These are phyloP conservation scores for Curvularia lunata DNA, from an alignment of 2,329 filamentous ascomycete species.

Conservation along the genomic window DNA sequence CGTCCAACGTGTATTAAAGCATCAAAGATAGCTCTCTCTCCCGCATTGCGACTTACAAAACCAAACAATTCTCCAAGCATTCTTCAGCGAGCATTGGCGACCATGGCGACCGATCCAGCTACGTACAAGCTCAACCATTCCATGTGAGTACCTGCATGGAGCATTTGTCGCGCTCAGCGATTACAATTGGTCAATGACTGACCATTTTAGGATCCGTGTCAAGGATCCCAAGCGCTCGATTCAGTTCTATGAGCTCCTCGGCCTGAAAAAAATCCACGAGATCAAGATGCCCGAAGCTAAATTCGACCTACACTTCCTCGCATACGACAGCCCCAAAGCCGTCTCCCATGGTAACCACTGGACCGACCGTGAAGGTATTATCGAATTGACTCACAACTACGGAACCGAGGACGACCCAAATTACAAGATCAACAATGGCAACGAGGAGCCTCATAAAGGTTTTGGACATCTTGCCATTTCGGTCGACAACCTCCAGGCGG, in stretches of 20 bases:
- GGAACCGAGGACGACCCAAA: slow-evolving; percentile 85
- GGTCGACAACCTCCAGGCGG: slow-evolving; percentile 75
- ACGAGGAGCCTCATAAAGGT: slow-evolving; percentile 85
- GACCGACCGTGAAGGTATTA: slow-evolving; percentile 83
- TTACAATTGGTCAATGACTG: slow-evolving; percentile 14
- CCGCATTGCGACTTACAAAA: slow-evolving; percentile 16
- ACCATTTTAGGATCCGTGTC: slow-evolving; percentile 66
- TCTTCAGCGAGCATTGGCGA: slow-evolving; percentile 49
- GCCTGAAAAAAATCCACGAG: slow-evolving; percentile 83
- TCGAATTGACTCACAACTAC: slow-evolving; percentile 85
- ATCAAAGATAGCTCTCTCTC: slow-evolving; percentile 12
- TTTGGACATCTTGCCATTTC: slow-evolving; percentile 84
- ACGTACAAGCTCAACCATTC: slow-evolving; percentile 71
- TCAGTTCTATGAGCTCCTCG: slow-evolving; percentile 93
- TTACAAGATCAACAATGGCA: slow-evolving; percentile 86
- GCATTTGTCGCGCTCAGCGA: slow-evolving; percentile 1
- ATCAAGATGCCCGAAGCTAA: slow-evolving; percentile 83
- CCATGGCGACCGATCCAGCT: slow-evolving; percentile 63
- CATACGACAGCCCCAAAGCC: slow-evolving; percentile 79
- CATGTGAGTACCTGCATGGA: slow-evolving; percentile 48
- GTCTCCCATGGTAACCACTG: slow-evolving; percentile 76
- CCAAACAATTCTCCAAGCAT: slow-evolving; percentile 17
- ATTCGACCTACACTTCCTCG: slow-evolving; percentile 95
- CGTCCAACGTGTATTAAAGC: slow-evolving; percentile 20
- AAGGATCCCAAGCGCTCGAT: slow-evolving; percentile 87